phyloP scores from a whole-genome alignment of 495 filamentous ascomycete genomes.

The Sporormia fimetaria region DNA sequence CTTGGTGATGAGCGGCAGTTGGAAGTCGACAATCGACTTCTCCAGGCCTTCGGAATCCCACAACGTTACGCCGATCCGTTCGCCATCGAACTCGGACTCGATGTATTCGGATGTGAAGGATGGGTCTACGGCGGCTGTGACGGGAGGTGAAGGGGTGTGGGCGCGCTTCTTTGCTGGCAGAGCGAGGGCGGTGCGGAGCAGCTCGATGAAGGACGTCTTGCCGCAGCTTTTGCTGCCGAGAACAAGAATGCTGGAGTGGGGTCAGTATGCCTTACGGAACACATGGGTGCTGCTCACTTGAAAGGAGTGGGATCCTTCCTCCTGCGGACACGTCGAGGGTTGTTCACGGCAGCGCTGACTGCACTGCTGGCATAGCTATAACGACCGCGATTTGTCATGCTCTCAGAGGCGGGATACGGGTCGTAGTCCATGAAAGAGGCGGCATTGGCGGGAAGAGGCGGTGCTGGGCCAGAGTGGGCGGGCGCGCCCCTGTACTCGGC shows the following conservation, averaged over 20 bases:
- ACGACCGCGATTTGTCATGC: constrained; percentile 93
- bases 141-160: constrained; percentile 21
- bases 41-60: constrained; percentile 95
- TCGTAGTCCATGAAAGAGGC: constrained; percentile 40
- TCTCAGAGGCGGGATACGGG: constrained; percentile 72
- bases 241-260: constrained; percentile 63
- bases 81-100: constrained; percentile 87
- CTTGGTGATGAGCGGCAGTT: constrained; percentile 76
- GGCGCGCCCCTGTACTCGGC: constrained; percentile 19
- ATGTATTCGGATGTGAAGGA: constrained; percentile 73
- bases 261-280: constrained; percentile 7
- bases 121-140: constrained; percentile 34
- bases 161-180: constrained; percentile 64
- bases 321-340: constrained; percentile 79
- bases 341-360: constrained; percentile 78
- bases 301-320: constrained; percentile 96
- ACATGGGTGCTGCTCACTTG: constrained; percentile 57
- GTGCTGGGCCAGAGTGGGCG: constrained; percentile 30
- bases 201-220: constrained; percentile 95
- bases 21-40: constrained; percentile 84
- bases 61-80: constrained; percentile 83
- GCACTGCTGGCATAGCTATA: constrained; percentile 95
- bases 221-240: constrained; percentile 80
- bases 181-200: constrained; percentile 73
- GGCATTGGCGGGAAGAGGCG: constrained; percentile 40